Base-by-base conservation (phyloP, 306 rosid species). In the Medicago ruthenica region DNA sequence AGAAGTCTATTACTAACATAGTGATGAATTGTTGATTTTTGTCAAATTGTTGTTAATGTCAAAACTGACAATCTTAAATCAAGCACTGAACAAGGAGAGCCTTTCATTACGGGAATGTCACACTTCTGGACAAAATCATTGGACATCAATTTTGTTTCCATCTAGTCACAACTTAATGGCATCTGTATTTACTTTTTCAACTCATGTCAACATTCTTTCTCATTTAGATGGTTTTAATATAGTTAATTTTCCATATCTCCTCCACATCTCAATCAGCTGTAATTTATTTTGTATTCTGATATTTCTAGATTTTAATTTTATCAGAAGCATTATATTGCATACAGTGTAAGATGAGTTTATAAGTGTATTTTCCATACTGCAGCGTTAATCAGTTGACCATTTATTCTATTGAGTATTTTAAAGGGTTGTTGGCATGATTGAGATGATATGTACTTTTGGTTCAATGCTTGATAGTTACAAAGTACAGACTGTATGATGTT, bases 211-310 rank as follows among this genome's bases (percentile, higher is more conserved):
- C 21, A 13, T 39, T 21, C 27, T 15, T 73, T 77, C 67, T 73
- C 51, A 62, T 76, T 76, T 31, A 64, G 60, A 50, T 82, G 75
- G 34, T 67, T 73, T 58, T 45, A 39, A 68, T 37, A 10, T 37
- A 10, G 24, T 71, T 73, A 20, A n/a, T 50, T 81, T 75, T 51
- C 68, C 42, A 69, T 5, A 15, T 73, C 50, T 63, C 13, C 24
- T 59, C 11, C 12, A 10, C 36, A 50, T 70, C 47, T 54, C 36
- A 61, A 68, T 62, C 65, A n/a, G 7, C 71, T 54, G 20, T 55
- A 40, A n/a, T 4, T 81, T 71, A 54, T 53, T 79, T 50, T 82
- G 66, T 76, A 51, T 68, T 69, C 31, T 45, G 65, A 41, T 62
- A 72, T 67, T 51, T 70, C 6, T 45, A 24, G 21, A 20, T 27